Conservation (phyloP, 2,329 filamentous ascomycete genomes). For the Pseudogymnoascus sp. region DNA sequence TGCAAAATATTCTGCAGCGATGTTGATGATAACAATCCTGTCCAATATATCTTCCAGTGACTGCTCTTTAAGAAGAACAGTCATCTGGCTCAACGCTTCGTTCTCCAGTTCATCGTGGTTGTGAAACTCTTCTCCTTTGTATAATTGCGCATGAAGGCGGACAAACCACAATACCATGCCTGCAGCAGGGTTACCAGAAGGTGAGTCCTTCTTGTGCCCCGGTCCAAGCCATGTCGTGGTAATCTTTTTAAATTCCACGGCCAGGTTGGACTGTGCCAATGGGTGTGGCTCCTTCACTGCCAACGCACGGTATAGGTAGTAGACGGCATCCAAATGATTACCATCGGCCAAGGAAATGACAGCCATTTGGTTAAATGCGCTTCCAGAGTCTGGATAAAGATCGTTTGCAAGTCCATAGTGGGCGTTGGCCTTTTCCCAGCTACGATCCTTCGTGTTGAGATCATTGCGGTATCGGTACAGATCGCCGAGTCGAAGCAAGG, state of each 20-base stretch:
- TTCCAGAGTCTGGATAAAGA: conserved; percentile 70
- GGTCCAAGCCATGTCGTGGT: conserved; percentile 48
- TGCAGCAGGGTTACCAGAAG: conserved; percentile 12
- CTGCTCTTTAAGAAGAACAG: conserved; percentile 63
- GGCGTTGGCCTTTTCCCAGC: conserved; percentile 71
- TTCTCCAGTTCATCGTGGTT: conserved; percentile 76
- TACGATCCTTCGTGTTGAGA: conserved; percentile 59
- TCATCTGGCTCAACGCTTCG: conserved; percentile 73
- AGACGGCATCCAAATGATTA: conserved; percentile 77
- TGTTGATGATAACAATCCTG: conserved; percentile 78
- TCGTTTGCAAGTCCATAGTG: conserved; percentile 80
- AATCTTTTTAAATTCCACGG: conserved; percentile 68
- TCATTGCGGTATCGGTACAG: conserved; percentile 79
- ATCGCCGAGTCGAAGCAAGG: conserved; percentile 81
- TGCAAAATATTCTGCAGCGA: conserved; percentile 73
- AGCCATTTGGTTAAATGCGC: conserved; percentile 83
- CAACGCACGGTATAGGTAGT: conserved; percentile 81
- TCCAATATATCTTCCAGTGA: conserved; percentile 58
- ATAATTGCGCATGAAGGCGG: conserved; percentile 77
- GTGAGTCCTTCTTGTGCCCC: conserved; percentile 8
- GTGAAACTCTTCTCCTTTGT: conserved; percentile 65
- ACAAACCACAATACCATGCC: conserved; percentile 71
- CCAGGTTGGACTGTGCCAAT: conserved; percentile 67
- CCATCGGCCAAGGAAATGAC: conserved; percentile 73
- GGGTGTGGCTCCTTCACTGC: conserved; percentile 68